These are phyloP conservation scores for Flaveria floridana DNA, from an alignment of 140 eudicot species.

Conservation along the genomic window DNA sequence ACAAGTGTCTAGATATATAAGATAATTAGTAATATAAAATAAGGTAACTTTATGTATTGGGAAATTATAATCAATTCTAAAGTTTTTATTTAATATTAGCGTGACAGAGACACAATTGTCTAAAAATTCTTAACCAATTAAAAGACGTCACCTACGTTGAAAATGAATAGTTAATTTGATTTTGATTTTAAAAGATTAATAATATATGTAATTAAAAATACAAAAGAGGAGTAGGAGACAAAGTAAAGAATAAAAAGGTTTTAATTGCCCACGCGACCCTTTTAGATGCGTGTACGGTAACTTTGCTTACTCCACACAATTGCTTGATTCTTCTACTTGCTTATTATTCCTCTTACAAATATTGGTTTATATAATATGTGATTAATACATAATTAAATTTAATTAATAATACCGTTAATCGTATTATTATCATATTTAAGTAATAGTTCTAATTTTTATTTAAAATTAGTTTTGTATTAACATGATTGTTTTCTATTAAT, in stretches of 20 bases:
- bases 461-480: too few species aligned
- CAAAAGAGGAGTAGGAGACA: constrained; percentile 10
- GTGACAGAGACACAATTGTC: neutral
- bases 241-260: constrained; percentile 30
- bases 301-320: constrained; percentile 22
- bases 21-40: too few species aligned
- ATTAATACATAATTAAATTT: too few species aligned
- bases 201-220: neutral
- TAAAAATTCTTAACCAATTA: neutral
- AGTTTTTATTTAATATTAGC: too few species aligned
- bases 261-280: constrained; percentile 20
- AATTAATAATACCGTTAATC: too few species aligned
- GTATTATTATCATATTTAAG: too few species aligned
- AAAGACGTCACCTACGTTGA: neutral
- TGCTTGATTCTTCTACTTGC: constrained; percentile 33
- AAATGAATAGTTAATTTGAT: constrained; percentile 15
- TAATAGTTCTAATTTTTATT: too few species aligned
- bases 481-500: too few species aligned
- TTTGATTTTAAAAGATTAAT: neutral
- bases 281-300: constrained; percentile 20
- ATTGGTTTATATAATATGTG: neutral
- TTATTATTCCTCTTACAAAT: constrained; percentile 30
- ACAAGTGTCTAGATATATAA: too few species aligned
- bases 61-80: too few species aligned
- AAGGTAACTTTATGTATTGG: too few species aligned